These are phyloP conservation scores for Fusarium multiceps DNA, from an alignment of 2,329 filamentous ascomycete genomes.

Conservation along the genomic window DNA sequence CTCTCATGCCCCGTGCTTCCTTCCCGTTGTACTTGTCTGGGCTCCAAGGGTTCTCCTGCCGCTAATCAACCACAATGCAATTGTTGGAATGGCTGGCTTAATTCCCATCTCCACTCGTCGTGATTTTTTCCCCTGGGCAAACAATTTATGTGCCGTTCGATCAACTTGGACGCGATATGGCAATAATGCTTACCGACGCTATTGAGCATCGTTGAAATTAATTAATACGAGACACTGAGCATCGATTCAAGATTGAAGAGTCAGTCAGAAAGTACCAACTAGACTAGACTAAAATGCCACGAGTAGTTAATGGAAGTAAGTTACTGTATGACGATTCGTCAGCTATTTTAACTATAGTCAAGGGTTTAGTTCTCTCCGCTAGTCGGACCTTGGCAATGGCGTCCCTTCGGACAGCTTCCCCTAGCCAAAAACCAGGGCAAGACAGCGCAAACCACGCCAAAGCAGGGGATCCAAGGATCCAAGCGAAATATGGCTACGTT, in stretches of 20 bases:
- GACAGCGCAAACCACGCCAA: slow-evolving; percentile 20
- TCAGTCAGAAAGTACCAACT: slow-evolving; percentile 24
- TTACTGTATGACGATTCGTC: slow-evolving; percentile 34
- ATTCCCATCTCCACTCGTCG: neutral
- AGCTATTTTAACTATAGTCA: slow-evolving; percentile 38
- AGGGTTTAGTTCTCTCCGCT: slow-evolving; percentile 35
- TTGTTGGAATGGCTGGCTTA: neutral
- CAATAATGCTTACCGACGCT: neutral
- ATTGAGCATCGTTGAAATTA: neutral
- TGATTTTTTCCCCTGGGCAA: neutral
- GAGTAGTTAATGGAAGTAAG: slow-evolving; percentile 33
- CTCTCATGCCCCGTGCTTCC: slow-evolving; percentile 32
- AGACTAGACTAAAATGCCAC: slow-evolving; percentile 12
- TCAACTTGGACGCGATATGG: neutral
- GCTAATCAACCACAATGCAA: slow-evolving; percentile 26
- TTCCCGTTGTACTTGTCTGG: slow-evolving; percentile 27
- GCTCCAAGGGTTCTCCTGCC: slow-evolving; percentile 1
- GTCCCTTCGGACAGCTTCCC: slow-evolving; percentile 42
- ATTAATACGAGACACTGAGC: neutral
- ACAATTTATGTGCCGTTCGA: neutral
- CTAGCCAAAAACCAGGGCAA: slow-evolving; percentile 27
- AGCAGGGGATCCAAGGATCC: slow-evolving; percentile 27
- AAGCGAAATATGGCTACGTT: neutral
- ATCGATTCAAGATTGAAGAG: slow-evolving; percentile 27
- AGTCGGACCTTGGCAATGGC: slow-evolving; percentile 34